Base-by-base conservation (phyloP, 192 early-diverging fungal genomes). In the Mortierella alpina region DNA sequence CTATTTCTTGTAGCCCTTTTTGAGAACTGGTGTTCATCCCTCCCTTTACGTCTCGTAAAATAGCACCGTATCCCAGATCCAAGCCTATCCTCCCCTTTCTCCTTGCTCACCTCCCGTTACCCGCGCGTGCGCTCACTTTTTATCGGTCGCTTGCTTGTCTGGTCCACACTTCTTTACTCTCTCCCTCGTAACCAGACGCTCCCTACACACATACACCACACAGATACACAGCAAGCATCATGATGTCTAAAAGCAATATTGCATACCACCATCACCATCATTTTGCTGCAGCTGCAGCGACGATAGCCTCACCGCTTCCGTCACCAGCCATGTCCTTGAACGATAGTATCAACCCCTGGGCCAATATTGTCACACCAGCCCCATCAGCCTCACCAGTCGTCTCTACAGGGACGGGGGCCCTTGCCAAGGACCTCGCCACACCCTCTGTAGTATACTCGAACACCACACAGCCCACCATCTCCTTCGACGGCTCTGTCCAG, bases 171-270 rank as follows among this genome's bases (percentile, higher is more conserved):
- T 47, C 22, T 42, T n/a, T 20, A 23, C 14, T 42, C 46, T 47
- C 22, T 45, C 66, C 56, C n/a, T 31, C 11, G 45, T 45, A 56
- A 14, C 11, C 3, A 45, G 10, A 11, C 17, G 47, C 68, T 15
- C 46, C 44, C 14, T 46, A 8, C 63, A 59, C 22, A 7, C 53
- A 8, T 14, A 56, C 59, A 54, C 15, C 20, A 31, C 48, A 55
- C 53, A 49, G 31, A 68, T 40, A 56, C 17, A 64, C 45, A 68
- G 41, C 76, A 71, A 55, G 22, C 68, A 59, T 39, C 31, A 80
- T 80, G 77, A 72, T 72, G 65, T 79, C 75, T 65, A 79, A 71
- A 79, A 67, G 22, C 75, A 62, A 79, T 66, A 69, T 78, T 62
- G 60, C 75, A 71, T 79, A 72, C 49, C 69, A 62, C 48, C 68